These are phyloP conservation scores for Viridothelium virens DNA, from an alignment of 495 filamentous ascomycete genomes.

Conservation along the genomic window DNA sequence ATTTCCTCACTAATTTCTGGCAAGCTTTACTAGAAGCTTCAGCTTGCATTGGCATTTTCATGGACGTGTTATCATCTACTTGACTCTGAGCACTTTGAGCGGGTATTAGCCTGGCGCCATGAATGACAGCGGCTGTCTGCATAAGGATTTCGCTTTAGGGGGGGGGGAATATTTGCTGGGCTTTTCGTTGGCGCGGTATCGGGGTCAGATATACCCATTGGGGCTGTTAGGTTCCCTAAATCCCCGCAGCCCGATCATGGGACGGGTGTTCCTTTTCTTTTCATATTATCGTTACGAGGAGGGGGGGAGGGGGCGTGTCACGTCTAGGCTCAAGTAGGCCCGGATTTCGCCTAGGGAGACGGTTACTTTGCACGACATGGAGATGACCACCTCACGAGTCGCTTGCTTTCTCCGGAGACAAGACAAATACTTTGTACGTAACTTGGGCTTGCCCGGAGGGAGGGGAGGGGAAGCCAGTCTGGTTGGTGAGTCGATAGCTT, in stretches of 20 bases:
- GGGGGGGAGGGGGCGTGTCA: not conserved
- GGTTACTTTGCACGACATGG: constrained; percentile 3
- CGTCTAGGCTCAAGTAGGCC: not conserved
- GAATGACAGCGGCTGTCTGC: constrained; percentile 11
- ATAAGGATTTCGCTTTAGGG: constrained; percentile 2
- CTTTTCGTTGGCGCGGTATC: constrained; percentile 2
- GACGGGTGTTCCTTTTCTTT: constrained; percentile 5
- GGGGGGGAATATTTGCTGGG: not conserved
- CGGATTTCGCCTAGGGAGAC: not conserved
- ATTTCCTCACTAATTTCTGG: not conserved
- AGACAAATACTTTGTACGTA: not conserved
- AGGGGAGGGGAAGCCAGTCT: not conserved
- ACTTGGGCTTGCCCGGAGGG: not conserved
- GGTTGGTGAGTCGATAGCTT: constrained; percentile 2
- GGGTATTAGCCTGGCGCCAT: constrained; percentile 11
- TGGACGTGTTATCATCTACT: not conserved
- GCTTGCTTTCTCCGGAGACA: not conserved
- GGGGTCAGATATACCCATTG: constrained; percentile 3
- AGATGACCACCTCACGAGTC: not conserved
- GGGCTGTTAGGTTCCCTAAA: constrained; percentile 11
- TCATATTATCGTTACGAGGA: not conserved
- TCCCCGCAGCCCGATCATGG: constrained; percentile 11
- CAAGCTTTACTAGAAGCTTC: not conserved
- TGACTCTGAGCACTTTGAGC: constrained; percentile 9
- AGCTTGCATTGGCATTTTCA: constrained; percentile 1